These are phyloP conservation scores for Tetraselmis striata DNA, from an alignment of 139 green algal species.

Conservation along the genomic window DNA sequence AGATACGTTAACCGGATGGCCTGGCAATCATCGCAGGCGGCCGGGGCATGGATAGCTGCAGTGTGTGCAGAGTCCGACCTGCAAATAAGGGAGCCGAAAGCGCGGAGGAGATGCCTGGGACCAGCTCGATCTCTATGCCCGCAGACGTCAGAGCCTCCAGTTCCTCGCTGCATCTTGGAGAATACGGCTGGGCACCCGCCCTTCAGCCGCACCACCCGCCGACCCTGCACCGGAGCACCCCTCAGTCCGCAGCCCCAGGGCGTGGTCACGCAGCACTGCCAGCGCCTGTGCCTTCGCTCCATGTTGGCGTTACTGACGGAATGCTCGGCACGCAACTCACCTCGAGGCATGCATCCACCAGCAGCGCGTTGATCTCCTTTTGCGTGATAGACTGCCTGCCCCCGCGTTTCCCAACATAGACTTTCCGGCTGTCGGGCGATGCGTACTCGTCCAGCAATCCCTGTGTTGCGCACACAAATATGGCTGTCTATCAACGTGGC, in stretches of 20 bases:
- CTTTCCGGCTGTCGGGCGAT: constrained; percentile 10
- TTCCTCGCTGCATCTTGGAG: constrained; percentile 48
- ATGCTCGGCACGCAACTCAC: constrained; percentile 8
- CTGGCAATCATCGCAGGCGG: too few relatives aligned
- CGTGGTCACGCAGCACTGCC: too few relatives aligned
- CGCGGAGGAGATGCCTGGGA: constrained; percentile 67
- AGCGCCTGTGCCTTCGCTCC: too few relatives aligned
- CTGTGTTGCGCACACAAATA: constrained; percentile 13
- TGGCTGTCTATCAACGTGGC: neutral
- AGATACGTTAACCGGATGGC: too few relatives aligned
- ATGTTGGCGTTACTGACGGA: too few relatives aligned
- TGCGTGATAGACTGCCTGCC: constrained; percentile 43
- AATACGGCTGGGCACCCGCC: constrained; percentile 69
- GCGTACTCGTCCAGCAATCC: constrained; percentile 30
- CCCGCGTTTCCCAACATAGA: constrained; percentile 64
- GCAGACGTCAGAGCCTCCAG: constrained; percentile 39
- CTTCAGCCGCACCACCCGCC: constrained; percentile 64
- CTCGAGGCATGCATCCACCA: constrained; percentile 40
- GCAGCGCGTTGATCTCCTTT: constrained; percentile 42
- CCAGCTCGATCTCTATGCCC: constrained; percentile 41
- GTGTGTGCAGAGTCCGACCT: constrained; percentile 30
- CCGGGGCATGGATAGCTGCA: too few relatives aligned
- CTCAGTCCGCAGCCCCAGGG: too few relatives aligned
- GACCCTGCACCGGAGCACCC: constrained; percentile 20
- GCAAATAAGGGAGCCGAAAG: constrained; percentile 59